Percentiles rank a stretch among this genome's conserved stretches.
Evolutionary conservation across 2,329 filamentous ascomycete species (phyloP).

Genomic region (Bipolaris oryzae): DNA sequence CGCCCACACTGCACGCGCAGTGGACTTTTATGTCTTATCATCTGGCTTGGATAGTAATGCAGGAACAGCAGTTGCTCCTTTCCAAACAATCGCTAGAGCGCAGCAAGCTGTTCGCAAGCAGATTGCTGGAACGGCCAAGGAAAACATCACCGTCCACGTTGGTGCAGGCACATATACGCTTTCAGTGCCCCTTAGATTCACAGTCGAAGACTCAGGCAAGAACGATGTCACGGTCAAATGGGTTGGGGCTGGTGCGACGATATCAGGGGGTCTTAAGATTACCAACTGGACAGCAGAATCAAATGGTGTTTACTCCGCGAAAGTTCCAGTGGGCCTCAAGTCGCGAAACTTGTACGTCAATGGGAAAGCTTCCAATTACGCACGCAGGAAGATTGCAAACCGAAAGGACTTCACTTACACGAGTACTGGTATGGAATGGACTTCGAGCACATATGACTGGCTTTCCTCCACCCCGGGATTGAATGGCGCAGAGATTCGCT

Average conservation of each 20-base stretch:
- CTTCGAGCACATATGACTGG: conserved; percentile 16
- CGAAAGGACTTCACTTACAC: conserved; percentile 20
- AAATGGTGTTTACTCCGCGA: conserved; percentile 18
- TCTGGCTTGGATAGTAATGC: not conserved
- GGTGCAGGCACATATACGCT: conserved; percentile 16
- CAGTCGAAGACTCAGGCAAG: conserved; percentile 17
- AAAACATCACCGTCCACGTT: conserved; percentile 17
- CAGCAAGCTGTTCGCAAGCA: conserved; percentile 17
- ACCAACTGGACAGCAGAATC: conserved; percentile 16
- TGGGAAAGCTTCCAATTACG: conserved; percentile 22
- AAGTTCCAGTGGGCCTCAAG: conserved; percentile 16
- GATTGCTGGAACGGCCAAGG: conserved; percentile 6
- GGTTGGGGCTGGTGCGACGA: conserved; percentile 12
- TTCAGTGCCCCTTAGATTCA: conserved; percentile 15
- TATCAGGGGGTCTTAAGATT: conserved; percentile 18
- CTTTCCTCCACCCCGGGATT: conserved; percentile 21
- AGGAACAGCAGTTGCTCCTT: conserved; percentile 5
- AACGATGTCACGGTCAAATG: conserved; percentile 19
- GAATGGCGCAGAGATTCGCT: conserved; percentile 19
- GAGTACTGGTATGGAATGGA: conserved; percentile 17
- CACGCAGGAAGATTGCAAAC: conserved; percentile 20
- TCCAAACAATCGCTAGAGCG: conserved; percentile 15
- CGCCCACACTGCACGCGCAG: not conserved
- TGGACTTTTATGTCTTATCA: conserved; percentile 2
- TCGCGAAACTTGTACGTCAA: conserved; percentile 23